Base-by-base conservation (phyloP, 805 yeast genomes). In the Geotrichum ghanense region DNA sequence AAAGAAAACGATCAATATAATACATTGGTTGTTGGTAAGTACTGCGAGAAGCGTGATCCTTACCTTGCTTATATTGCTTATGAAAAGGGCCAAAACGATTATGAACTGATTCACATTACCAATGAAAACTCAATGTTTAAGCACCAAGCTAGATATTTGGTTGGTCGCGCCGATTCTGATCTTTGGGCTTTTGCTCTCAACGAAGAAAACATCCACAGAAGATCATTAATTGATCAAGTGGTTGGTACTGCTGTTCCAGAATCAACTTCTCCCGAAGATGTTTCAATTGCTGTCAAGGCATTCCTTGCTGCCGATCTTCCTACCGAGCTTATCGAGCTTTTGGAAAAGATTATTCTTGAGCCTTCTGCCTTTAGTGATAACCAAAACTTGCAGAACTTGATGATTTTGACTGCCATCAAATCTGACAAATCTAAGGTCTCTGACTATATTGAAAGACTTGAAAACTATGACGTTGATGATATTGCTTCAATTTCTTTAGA, bases 21-120 rank as follows among this genome's bases (percentile, higher is more conserved):
- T 68, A 83, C 97, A n/a, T 71, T 85, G 56, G 83, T 83, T 58
- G 97, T 92, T 54, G 99, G 98, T 73, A 87, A 79, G 63, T 92
- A 92, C 73, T 92, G 99, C 75, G 99, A 92, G 69, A 90, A 86
- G 78, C 84, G 98, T 68, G 99, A 92, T 62, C 99, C 99, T 52
- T 92, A 87, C 69, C 73, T 92, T 63, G 99, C 98, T 23, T 92
- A 87, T 67, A 92, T 92, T 68, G 95, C 96, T 45, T 92, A 92
- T 67, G 95, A 94, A 51, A 90, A 89, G 69, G 99, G 99, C 62
- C 72, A 75, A 46, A 89, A 90, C 58, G 96, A 92, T 64, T 81
- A 73, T 48, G 98, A 92, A 65, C 76, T 92, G 60, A 78, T 92
- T 59, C 74, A 77, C 61, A 88, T 92, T 66, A 92, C 98, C 55